Conservation (phyloP, 805 yeast species). For the Kodamaea hsintzibuensis region DNA sequence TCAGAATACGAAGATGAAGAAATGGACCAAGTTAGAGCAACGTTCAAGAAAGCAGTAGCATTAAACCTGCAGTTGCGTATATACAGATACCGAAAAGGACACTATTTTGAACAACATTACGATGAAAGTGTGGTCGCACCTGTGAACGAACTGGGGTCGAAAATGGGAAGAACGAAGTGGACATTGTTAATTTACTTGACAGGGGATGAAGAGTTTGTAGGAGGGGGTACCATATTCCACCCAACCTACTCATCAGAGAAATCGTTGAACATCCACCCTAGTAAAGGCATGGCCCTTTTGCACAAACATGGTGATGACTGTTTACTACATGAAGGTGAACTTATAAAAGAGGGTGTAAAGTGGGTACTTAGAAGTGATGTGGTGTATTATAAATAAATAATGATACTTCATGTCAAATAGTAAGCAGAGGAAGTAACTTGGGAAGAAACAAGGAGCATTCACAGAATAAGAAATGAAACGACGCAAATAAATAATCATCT, state of each 20-base stretch:
- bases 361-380: conserved; percentile 67
- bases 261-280: conserved; percentile 45
- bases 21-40: conserved; percentile 18
- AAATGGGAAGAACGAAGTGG: conserved; percentile 52
- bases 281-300: conserved; percentile 55
- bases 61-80: conserved; percentile 57
- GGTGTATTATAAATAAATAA: conserved; percentile 21
- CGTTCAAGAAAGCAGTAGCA: conserved; percentile 44
- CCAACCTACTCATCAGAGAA: conserved; percentile 22
- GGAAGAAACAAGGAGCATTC: not conserved
- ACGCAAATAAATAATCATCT: not conserved
- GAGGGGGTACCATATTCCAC: conserved; percentile 63
- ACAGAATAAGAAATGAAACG: not conserved
- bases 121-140: conserved; percentile 53
- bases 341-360: conserved; percentile 52
- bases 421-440: no score
- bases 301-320: conserved; percentile 72
- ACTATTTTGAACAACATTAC: conserved; percentile 60
- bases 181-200: conserved; percentile 58
- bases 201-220: conserved; percentile 55
- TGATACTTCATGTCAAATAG: not conserved
- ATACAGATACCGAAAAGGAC: conserved; percentile 57
- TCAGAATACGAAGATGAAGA: conserved; percentile 31
- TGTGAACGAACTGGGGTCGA: conserved; percentile 20
- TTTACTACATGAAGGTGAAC: conserved; percentile 56